Evolutionary conservation across 768 basidiomycete species (phyloP).

Genomic region (Russula ochroleuca): DNA sequence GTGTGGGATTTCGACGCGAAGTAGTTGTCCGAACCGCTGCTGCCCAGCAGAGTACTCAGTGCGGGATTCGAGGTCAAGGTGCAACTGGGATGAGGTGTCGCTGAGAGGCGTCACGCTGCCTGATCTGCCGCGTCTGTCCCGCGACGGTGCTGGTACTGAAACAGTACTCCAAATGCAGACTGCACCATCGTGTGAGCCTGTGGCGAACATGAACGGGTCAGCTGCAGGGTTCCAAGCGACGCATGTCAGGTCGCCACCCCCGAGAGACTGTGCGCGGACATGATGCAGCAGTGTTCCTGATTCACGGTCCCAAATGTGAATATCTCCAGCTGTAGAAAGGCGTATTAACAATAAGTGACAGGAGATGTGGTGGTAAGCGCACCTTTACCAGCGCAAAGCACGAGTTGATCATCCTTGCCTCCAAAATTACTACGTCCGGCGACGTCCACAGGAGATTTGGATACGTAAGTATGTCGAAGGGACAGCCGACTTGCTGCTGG

Average conservation of each 20-base stretch:
- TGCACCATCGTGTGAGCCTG: conserved; percentile 72
- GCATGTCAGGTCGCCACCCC: conserved; percentile 68
- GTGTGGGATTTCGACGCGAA: conserved; percentile 2
- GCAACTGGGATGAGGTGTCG: conserved; percentile 16
- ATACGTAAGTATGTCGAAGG: conserved; percentile 68
- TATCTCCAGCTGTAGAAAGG: conserved; percentile 61
- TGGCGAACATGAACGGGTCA: conserved; percentile 65
- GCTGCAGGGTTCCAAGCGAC: conserved; percentile 74
- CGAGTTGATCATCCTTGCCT: conserved; percentile 71
- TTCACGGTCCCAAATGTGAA: conserved; percentile 85
- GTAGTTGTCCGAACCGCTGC: conserved; percentile 12
- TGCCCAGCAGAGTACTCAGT: conserved; percentile 14
- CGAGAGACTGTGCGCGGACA: conserved; percentile 56
- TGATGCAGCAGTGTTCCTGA: conserved; percentile 68
- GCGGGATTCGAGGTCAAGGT: conserved; percentile 18
- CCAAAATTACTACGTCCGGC: conserved; percentile 82
- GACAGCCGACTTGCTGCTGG: conserved; percentile 30
- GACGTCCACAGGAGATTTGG: conserved; percentile 63
- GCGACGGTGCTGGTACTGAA: conserved; percentile 14
- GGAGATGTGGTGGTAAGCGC: conserved; percentile 19
- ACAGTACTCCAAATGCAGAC: conserved; percentile 68
- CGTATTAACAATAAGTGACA: conserved; percentile 4
- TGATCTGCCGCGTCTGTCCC: conserved; percentile 7
- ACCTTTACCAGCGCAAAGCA: conserved; percentile 77
- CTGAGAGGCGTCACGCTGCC: conserved; percentile 24